Conservation (phyloP, 202 grass and related monocot species). For the Panicum hallii region DNA sequence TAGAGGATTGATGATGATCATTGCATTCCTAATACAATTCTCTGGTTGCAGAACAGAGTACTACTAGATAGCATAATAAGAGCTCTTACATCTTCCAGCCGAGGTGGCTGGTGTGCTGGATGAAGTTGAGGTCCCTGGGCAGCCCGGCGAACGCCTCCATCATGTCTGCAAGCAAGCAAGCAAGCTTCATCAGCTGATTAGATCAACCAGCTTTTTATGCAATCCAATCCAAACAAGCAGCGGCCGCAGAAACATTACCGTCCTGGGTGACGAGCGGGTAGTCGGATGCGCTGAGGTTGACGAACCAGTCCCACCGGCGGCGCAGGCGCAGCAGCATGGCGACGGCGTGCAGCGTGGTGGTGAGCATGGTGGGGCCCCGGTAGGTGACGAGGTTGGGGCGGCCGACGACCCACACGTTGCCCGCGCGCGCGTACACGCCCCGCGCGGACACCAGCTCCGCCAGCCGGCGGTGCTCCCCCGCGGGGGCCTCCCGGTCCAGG, state of each 20-base stretch:
- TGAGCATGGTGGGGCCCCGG: conserved; percentile 93
- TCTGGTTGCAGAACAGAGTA: background rate
- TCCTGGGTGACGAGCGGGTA: conserved; percentile 95
- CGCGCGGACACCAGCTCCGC: conserved; percentile 60
- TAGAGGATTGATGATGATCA: background rate
- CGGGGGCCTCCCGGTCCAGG: conserved; percentile 77
- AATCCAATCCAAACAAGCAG: background rate
- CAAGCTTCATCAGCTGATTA: no score
- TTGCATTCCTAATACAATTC: background rate
- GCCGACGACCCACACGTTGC: conserved; percentile 89
- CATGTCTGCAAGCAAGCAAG: conserved; percentile 61
- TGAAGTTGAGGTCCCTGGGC: conserved; percentile 92
- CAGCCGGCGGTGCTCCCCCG: conserved; percentile 67
- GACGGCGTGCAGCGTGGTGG: conserved; percentile 94
- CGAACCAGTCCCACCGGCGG: conserved; percentile 91
- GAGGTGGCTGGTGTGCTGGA: conserved; percentile 84
- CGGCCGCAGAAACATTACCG: conserved; percentile 41
- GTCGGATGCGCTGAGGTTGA: conserved; percentile 97
- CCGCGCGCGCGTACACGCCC: conserved; percentile 54
- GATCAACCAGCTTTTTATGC: background rate
- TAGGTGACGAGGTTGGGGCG: conserved; percentile 86
- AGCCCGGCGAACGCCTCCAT: conserved; percentile 78
- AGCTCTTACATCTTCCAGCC: conserved; percentile 98
- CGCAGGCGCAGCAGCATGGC: conserved; percentile 74
- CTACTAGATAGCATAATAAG: background rate